A percentile compares a stretch with the other conserved stretches of the same genome.
Conservation (phyloP, 2,329 filamentous ascomycete genomes). For the Orbilia ellipsospora region DNA sequence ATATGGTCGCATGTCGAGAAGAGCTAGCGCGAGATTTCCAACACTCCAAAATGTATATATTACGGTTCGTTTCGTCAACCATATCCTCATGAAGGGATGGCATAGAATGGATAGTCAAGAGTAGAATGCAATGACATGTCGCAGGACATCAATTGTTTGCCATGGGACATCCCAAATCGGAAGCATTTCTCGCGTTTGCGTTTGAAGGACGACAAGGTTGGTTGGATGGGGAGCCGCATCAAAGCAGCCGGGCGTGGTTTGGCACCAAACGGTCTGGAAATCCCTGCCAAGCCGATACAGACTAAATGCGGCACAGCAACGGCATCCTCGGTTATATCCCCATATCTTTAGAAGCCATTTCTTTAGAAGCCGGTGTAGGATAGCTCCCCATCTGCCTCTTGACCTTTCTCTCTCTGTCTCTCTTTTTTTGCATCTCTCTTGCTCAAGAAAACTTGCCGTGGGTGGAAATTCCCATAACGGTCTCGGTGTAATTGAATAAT, state of each 20-base stretch:
- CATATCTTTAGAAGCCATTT: constrained; percentile 23
- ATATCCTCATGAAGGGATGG: constrained; percentile 11
- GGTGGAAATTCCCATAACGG: constrained; percentile 40
- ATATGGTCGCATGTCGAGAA: not conserved
- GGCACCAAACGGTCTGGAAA: constrained; percentile 13
- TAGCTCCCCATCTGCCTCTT: not conserved
- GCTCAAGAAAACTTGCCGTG: constrained; percentile 41
- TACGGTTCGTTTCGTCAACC: constrained; percentile 16
- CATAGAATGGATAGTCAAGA: constrained; percentile 23
- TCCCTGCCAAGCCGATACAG: constrained; percentile 48
- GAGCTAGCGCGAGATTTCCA: constrained; percentile 13
- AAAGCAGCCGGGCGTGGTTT: constrained; percentile 24
- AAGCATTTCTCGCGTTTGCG: constrained; percentile 21
- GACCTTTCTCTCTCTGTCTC: constrained; percentile 21
- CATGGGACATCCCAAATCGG: constrained; percentile 10
- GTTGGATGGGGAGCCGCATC: constrained; percentile 33
- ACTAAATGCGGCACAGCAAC: constrained; percentile 39
- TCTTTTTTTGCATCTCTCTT: constrained; percentile 21
- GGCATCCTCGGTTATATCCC: constrained; percentile 19
- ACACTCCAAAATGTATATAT: constrained; percentile 2
- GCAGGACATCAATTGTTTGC: constrained; percentile 19
- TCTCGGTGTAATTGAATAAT: constrained; percentile 52
- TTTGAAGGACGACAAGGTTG: constrained; percentile 32
- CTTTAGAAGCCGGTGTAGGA: constrained; percentile 17
- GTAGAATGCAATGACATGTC: constrained; percentile 13